Evolutionary conservation across 441 rosid genomes (phyloP), one percentile per base, ranked within the genome.

Genomic region (Raphanus hybrid): DNA sequence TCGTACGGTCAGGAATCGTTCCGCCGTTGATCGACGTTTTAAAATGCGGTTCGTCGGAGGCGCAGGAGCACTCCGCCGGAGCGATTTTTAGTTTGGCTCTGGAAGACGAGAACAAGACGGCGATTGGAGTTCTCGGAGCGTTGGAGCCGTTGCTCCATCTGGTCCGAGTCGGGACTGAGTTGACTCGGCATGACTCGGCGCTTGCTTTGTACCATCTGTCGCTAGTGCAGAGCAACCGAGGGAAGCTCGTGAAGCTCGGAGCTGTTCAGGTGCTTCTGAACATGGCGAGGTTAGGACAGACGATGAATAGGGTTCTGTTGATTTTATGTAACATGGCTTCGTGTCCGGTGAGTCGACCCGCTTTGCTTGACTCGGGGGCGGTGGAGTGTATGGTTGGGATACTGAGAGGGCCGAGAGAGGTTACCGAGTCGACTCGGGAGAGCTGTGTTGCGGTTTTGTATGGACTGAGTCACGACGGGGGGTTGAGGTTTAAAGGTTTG

Each of bases 91-190:
- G 98, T 74, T 76, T 95, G 69, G 90, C 98, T 7, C 80, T 93
- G 0, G 98, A 91, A 3, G 92, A 93, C 35, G 80, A 85, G 65
- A 95, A 90, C 80, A 93, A 89, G 83, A 86, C 88, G 3, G 98
- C 95, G 29, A 89, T 95, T 9, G 99, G 98, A 0, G 98, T 89
- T 0, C 75, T 93, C 59, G 99, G 99, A 8, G 98, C 89, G 5
- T 67, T 95, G 76, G 89, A 85, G 43, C 97, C 99, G 11, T 83
- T 95, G 6, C 65, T 95, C 18, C 89, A 87, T 64, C 71, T 86
- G 78, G 79, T 95, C 5, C 82, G 90, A 71, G 86, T 86, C 0
- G 88, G 85, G 14, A 87, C 78, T 72, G 88, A 88, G 76, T 82
- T 86, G 78, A 80, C 92, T 80, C 92, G 90, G 67, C 78, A 83